Evolutionary conservation across 805 yeast genomes (phyloP).

Genomic region (Zygoascus tannicola): DNA sequence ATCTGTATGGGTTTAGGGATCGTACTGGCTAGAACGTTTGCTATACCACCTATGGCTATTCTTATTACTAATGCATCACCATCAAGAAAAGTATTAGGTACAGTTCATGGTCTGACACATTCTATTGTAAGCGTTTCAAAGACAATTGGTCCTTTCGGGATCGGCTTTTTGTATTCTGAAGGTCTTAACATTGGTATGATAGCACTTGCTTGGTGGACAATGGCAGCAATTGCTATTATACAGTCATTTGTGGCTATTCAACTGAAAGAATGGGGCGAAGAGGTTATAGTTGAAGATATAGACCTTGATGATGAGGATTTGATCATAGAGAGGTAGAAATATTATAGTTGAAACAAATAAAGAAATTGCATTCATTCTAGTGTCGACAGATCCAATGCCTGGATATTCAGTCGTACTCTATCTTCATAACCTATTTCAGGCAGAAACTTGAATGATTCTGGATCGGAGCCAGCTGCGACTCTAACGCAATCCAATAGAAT

Average conservation of each 20-base stretch:
- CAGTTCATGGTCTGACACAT: constrained; percentile 21
- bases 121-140: constrained; percentile 16
- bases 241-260: constrained; percentile 14
- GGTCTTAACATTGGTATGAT: constrained; percentile 17
- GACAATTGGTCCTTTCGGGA: constrained; percentile 18
- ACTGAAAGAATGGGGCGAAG: constrained; percentile 19
- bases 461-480: constrained; percentile 8
- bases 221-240: constrained; percentile 14
- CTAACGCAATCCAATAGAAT: constrained; percentile 15
- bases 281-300: constrained; percentile 1
- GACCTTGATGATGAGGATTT: background rate
- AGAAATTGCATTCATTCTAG: background rate
- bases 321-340: background rate
- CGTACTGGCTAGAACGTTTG: constrained; percentile 18
- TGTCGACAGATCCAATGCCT: background rate
- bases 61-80: constrained; percentile 22
- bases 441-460: constrained; percentile 2
- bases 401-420: background rate
- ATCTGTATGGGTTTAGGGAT: constrained; percentile 7
- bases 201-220: constrained; percentile 21
- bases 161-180: constrained; percentile 19
- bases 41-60: constrained; percentile 21
- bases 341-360: background rate
- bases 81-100: constrained; percentile 18
- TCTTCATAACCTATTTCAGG: constrained; percentile 10